Conservation (phyloP, 768 basidiomycete genomes). For the Mycena alexandri region DNA sequence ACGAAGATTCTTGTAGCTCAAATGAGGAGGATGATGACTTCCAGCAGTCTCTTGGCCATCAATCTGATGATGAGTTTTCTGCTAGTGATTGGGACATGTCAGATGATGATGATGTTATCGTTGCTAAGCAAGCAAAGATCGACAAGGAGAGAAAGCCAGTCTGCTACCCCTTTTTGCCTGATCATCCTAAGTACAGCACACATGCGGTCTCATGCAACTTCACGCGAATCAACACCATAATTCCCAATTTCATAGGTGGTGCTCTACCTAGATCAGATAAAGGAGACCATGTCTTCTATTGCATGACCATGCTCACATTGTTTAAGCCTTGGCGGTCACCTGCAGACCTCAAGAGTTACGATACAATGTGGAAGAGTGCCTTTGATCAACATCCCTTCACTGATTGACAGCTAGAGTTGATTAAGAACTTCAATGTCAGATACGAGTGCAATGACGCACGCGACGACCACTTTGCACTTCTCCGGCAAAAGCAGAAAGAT, state of each 20-base stretch:
- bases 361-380: conserved; percentile 35
- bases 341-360: conserved; percentile 36
- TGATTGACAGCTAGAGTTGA: conserved; percentile 26
- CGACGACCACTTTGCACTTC: conserved; percentile 48
- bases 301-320: conserved; percentile 39
- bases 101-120: no score
- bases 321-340: no score
- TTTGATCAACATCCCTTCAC: conserved; percentile 36
- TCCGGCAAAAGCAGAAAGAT: no score
- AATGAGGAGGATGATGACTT: no score
- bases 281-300: conserved; percentile 49
- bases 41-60: no score
- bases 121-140: no score
- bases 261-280: conserved; percentile 41
- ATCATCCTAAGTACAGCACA: background rate
- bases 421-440: conserved; percentile 42
- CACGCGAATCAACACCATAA: conserved; percentile 10
- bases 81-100: no score
- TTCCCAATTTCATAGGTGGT: conserved; percentile 45
- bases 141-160: no score
- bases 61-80: no score
- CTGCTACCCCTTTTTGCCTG: no score
- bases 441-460: conserved; percentile 47
- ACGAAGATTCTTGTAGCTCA: no score
- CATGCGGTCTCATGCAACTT: background rate